Percentiles rank a stretch among this genome's conserved stretches.
Evolutionary conservation across 2,329 filamentous ascomycete species (phyloP).

Genomic region (Leptographium radiaticola): DNA sequence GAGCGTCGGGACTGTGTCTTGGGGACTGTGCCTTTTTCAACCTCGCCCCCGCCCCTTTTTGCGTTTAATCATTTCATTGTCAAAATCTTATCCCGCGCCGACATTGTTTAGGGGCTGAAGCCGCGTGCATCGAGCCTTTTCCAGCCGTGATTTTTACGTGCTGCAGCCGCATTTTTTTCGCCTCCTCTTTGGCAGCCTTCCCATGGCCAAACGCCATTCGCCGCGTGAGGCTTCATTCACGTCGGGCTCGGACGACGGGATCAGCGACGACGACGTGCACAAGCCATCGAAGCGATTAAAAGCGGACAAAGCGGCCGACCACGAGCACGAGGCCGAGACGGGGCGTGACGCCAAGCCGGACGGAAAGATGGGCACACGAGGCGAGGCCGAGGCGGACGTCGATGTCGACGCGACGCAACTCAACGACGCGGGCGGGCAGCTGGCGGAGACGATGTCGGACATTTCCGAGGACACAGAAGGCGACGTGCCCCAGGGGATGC

Average conservation of each 20-base stretch:
- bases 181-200: background rate
- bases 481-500: slow-evolving; percentile 45
- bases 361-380: background rate
- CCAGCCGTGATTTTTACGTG: background rate
- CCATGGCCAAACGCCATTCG: slow-evolving; percentile 16
- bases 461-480: slow-evolving; percentile 87
- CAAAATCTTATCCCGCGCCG: no score
- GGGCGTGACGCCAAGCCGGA: background rate
- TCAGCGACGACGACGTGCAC: slow-evolving; percentile 28
- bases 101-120: background rate
- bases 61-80: no score
- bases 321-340: slow-evolving; percentile 1
- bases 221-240: slow-evolving; percentile 33
- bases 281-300: slow-evolving; percentile 34
- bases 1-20: background rate
- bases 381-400: slow-evolving; percentile 1
- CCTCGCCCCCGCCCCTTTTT: no score
- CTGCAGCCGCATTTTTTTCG: background rate
- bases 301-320: slow-evolving; percentile 16
- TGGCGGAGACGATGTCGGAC: slow-evolving; percentile 49
- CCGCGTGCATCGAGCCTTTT: background rate
- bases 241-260: slow-evolving; percentile 32
- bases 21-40: no score
- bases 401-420: background rate
- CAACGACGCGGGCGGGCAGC: slow-evolving; percentile 4